A percentile compares a stretch with the other conserved stretches of the same genome.
Conservation (phyloP, 2,329 filamentous ascomycete genomes). For the Aspergillus puulaauensis region DNA sequence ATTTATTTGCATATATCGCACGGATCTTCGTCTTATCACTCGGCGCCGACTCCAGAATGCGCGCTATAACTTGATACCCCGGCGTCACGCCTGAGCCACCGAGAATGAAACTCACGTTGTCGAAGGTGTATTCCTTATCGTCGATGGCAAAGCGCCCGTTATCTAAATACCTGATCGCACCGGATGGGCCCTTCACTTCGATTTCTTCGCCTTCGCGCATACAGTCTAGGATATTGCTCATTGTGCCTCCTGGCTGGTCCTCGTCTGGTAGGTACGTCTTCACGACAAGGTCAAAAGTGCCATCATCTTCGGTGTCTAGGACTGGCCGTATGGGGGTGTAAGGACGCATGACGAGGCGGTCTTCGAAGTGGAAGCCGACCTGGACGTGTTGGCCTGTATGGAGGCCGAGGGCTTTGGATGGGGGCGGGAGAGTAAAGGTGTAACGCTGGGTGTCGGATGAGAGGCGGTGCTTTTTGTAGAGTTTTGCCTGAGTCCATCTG, state of each 20-base stretch:
- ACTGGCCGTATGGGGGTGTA: conserved; percentile 54
- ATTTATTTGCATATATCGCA: conserved; percentile 7
- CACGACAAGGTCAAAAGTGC: conserved; percentile 50
- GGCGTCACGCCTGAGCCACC: conserved; percentile 55
- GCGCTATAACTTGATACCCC: conserved; percentile 51
- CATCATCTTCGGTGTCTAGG: conserved; percentile 38
- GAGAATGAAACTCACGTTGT: conserved; percentile 49
- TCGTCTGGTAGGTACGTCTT: conserved; percentile 54
- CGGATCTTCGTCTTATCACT: conserved; percentile 40
- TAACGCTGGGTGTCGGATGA: conserved; percentile 38
- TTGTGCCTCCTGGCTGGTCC: conserved; percentile 53
- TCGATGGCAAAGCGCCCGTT: conserved; percentile 49
- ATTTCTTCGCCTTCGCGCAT: conserved; percentile 50
- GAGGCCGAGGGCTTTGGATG: conserved; percentile 43
- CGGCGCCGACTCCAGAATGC: conserved; percentile 40
- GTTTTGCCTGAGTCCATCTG: conserved; percentile 47
- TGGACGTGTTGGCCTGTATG: conserved; percentile 55
- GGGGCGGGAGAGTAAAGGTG: conserved; percentile 17
- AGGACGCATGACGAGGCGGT: conserved; percentile 51
- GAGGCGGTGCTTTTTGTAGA: conserved; percentile 41
- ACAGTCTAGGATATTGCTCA: conserved; percentile 54
- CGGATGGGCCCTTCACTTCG: conserved; percentile 53
- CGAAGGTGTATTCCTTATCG: conserved; percentile 42
- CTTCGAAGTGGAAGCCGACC: conserved; percentile 53
- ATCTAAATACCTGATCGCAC: conserved; percentile 52